Evolutionary conservation across 2,329 filamentous ascomycete genomes (phyloP), one percentile per base, ranked within the genome.

Genomic region (Byssochlamys sp.): DNA sequence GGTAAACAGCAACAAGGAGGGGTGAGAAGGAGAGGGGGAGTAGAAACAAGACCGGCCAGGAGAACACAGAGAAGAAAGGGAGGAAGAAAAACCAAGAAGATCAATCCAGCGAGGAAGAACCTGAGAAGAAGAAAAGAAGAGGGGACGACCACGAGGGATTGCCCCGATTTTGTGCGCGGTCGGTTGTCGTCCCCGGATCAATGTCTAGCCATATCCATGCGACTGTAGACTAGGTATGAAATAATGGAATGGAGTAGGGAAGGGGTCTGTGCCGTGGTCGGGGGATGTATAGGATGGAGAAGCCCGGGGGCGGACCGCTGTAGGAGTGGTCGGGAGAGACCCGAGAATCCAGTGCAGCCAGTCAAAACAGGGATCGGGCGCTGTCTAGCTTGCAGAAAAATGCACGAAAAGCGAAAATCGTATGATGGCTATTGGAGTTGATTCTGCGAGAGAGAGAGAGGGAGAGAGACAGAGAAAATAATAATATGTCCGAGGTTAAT

Each of bases 51-150:
- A 28, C 50, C 26, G 28, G 26, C 26, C 11, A 52, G 26, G 28
- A 31, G 50, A 28, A 52, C 26, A 52, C 28, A 54, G 29, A 51
- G 28, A 35, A 9, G 27, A 26, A 51, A 26, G 33, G 11, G 25
- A 53, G 33, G 52, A 53, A 31, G 55, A 55, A 33, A 39, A 48
- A 27, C n/a, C n/a, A 29, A 25, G 33, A 39, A 28, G 58, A 31
- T 7, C 19, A 53, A 29, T 19, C 28, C 25, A 3, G 14, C 12
- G 14, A 39, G 35, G 35, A 39, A 14, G 35, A 39, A n/a, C 12
- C 35, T n/a, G 35, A 39, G 7, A 11, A 14, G 19, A 45, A n/a
- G 29, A 19, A 19, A 39, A 39, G 5, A 39, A 45, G 35, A 45
- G 14, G 6, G 19, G 19, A 45, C 19, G n/a, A 45, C 39, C 39